Evolutionary conservation across 306 rosid species (phyloP).

Genomic region (Erythrophleum fordii): DNA sequence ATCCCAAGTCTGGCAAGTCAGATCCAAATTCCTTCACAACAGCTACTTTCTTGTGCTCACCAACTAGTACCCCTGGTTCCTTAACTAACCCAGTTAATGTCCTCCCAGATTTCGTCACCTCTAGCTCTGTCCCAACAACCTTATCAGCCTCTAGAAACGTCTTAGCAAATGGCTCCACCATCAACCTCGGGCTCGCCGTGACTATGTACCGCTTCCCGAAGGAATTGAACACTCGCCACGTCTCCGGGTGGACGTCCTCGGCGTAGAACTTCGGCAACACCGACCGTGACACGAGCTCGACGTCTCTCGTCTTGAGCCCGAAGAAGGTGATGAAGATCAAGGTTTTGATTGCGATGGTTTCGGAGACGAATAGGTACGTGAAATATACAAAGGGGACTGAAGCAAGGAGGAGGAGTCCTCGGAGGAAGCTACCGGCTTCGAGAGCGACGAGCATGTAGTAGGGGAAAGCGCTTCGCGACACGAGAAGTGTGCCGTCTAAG

Average conservation of each 20-base stretch:
- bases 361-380: constrained; percentile 68
- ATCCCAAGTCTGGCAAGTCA: constrained; percentile 75
- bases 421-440: constrained; percentile 80
- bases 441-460: constrained; percentile 91
- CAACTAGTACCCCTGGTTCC: constrained; percentile 81
- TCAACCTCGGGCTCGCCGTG: constrained; percentile 79
- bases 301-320: constrained; percentile 64
- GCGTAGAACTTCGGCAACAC: constrained; percentile 84
- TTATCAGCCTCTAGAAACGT: constrained; percentile 71
- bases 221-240: constrained; percentile 82
- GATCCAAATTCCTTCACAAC: constrained; percentile 63
- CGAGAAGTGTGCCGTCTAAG: constrained; percentile 81
- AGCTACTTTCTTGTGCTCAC: constrained; percentile 69
- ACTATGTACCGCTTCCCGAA: constrained; percentile 75
- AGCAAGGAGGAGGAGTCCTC: constrained; percentile 62
- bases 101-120: constrained; percentile 59
- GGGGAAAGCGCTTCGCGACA: constrained; percentile 76
- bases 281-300: constrained; percentile 71
- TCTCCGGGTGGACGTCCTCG: constrained; percentile 72
- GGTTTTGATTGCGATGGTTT: constrained; percentile 61
- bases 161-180: constrained; percentile 87
- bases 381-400: constrained; percentile 71
- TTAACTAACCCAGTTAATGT: constrained; percentile 74
- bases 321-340: constrained; percentile 67
- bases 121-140: constrained; percentile 82